These are phyloP conservation scores for Pulveroboletus frians DNA, from an alignment of 768 basidiomycete species.

Conservation along the genomic window DNA sequence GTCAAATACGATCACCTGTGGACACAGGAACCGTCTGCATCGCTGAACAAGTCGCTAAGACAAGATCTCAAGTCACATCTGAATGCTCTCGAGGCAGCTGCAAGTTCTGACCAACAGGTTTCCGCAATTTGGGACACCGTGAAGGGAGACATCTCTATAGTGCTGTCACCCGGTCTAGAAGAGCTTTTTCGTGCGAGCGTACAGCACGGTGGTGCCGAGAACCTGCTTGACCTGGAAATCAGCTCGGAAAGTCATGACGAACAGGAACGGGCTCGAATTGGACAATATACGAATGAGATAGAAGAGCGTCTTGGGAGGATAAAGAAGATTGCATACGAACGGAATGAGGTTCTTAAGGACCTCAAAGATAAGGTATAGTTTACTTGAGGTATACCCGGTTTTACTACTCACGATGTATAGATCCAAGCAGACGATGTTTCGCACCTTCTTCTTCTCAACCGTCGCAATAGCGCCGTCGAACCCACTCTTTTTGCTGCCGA, in stretches of 20 bases:
- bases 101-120: slow-evolving; percentile 74
- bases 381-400: background rate
- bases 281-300: slow-evolving; percentile 62
- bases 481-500: slow-evolving; percentile 87
- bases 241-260: slow-evolving; percentile 58
- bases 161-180: slow-evolving; percentile 59
- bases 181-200: slow-evolving; percentile 55
- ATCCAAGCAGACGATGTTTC: slow-evolving; percentile 96
- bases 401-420: slow-evolving; percentile 38
- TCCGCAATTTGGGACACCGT: slow-evolving; percentile 66
- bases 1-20: slow-evolving; percentile 84
- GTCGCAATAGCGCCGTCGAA: slow-evolving; percentile 78
- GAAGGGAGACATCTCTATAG: slow-evolving; percentile 54
- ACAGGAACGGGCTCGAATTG: slow-evolving; percentile 63
- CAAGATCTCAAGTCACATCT: slow-evolving; percentile 77
- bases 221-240: slow-evolving; percentile 70
- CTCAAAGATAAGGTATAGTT: slow-evolving; percentile 84
- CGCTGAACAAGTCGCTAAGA: slow-evolving; percentile 62
- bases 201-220: slow-evolving; percentile 37
- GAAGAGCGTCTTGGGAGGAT: slow-evolving; percentile 74
- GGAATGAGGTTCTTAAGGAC: slow-evolving; percentile 84
- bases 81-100: slow-evolving; percentile 69
- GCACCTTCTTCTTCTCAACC: slow-evolving; percentile 85
- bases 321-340: slow-evolving; percentile 78
- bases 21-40: slow-evolving; percentile 80